Conservation (phyloP, 2,329 filamentous ascomycete species). For the Albifimbria verrucaria region DNA sequence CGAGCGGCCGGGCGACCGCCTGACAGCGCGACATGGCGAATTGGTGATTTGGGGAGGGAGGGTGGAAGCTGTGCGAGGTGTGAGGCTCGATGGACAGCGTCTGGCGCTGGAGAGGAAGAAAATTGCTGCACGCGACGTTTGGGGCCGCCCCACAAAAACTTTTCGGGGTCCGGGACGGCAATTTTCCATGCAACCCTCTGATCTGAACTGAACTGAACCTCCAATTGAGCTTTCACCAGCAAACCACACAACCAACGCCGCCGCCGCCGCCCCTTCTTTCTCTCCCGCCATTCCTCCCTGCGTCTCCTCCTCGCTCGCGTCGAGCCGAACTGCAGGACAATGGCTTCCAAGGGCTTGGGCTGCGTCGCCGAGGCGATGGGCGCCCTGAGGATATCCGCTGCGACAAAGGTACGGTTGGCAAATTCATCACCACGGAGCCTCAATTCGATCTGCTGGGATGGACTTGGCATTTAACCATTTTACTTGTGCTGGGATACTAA, state of each 20-base stretch:
- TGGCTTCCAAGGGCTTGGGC: slow-evolving; percentile 48
- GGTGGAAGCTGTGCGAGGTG: no score
- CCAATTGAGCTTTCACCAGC: no score
- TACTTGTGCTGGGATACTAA: slow-evolving; percentile 5
- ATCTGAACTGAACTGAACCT: no score
- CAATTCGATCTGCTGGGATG: slow-evolving; percentile 7
- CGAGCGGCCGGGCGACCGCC: slow-evolving; percentile 54
- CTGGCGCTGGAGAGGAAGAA: slow-evolving; percentile 11
- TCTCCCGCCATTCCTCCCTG: no score
- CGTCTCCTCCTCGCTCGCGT: no score
- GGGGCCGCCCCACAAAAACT: not conserved
- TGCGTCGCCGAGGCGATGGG: slow-evolving; percentile 52
- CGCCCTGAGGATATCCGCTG: slow-evolving; percentile 44
- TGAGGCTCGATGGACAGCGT: no score
- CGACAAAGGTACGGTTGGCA: slow-evolving; percentile 29
- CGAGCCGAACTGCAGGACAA: slow-evolving; percentile 16
- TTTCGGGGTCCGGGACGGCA: not conserved
- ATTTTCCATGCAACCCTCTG: no score
- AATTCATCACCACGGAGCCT: not conserved
- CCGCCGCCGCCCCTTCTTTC: not conserved
- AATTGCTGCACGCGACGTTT: no score
- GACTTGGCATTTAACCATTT: no score
- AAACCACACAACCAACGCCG: slow-evolving; percentile 1
- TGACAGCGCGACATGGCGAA: slow-evolving; percentile 60
- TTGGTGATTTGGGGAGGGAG: no score